phyloP scores from a whole-genome alignment of 805 yeast species.

The Komagataella mondaviorum region DNA sequence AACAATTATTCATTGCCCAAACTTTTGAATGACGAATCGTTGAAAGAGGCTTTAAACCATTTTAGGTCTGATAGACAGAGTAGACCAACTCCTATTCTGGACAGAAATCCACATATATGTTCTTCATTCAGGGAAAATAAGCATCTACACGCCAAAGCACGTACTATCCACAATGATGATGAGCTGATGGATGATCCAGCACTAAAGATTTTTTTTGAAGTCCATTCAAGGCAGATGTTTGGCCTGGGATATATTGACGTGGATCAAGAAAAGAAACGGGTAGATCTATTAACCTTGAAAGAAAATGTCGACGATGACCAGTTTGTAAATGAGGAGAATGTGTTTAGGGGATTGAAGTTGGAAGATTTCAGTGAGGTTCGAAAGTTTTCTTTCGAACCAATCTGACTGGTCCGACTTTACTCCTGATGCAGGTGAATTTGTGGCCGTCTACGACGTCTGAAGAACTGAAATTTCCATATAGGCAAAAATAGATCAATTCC shows the following conservation, averaged over 20 bases:
- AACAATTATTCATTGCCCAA: background rate
- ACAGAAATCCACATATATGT: background rate
- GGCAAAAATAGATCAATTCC: constrained; percentile 23
- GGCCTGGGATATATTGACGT: background rate
- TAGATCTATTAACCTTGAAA: constrained; percentile 1
- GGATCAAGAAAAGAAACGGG: constrained; percentile 1
- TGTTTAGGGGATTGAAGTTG: constrained; percentile 9
- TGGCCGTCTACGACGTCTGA: background rate
- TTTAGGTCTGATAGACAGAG: background rate
- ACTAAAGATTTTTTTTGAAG: background rate
- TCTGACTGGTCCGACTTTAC: background rate
- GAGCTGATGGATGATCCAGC: background rate
- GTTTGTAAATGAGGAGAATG: constrained; percentile 4
- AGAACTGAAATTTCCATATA: constrained; percentile 22
- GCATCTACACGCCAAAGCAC: background rate
- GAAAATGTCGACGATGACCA: background rate
- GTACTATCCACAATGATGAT: background rate
- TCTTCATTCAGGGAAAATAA: background rate
- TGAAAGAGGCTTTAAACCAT: background rate
- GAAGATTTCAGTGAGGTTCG: constrained; percentile 8
- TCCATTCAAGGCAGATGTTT: background rate
- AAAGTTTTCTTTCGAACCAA: background rate
- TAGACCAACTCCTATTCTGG: background rate
- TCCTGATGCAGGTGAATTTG: background rate
- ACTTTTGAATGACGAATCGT: background rate